These are phyloP conservation scores for Stachybotrys chlorohalonatus DNA, from an alignment of 2,329 filamentous ascomycete genomes.

Conservation along the genomic window DNA sequence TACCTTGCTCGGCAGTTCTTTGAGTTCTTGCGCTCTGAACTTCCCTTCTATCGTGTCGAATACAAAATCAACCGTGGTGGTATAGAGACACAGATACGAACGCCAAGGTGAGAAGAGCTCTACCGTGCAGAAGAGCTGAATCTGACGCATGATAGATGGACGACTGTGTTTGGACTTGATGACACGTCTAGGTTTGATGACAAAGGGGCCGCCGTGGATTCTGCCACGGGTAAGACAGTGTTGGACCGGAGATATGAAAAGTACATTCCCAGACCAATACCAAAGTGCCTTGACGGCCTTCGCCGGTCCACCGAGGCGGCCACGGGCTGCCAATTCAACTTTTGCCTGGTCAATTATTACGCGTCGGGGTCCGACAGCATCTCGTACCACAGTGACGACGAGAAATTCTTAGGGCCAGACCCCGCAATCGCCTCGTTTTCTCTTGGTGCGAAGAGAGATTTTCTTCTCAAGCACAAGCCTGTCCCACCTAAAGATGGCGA, in stretches of 20 bases:
- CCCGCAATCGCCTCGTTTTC: slow-evolving; percentile 70
- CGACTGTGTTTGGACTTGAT: slow-evolving; percentile 49
- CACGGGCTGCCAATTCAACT: slow-evolving; percentile 63
- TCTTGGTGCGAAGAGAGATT: slow-evolving; percentile 63
- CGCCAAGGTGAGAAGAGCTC: slow-evolving; percentile 29
- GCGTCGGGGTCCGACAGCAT: slow-evolving; percentile 70
- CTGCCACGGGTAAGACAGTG: slow-evolving; percentile 27
- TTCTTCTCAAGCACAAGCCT: slow-evolving; percentile 72
- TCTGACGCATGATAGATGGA: slow-evolving; percentile 23
- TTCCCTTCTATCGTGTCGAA: slow-evolving; percentile 69
- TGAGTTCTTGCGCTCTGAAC: slow-evolving; percentile 57
- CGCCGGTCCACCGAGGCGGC: slow-evolving; percentile 54
- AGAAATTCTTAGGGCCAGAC: slow-evolving; percentile 60
- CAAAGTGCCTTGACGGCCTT: slow-evolving; percentile 57
- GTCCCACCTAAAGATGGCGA: slow-evolving; percentile 19
- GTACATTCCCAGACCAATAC: slow-evolving; percentile 60
- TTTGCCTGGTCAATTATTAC: slow-evolving; percentile 78
- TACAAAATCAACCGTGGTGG: slow-evolving; percentile 63
- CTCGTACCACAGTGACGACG: slow-evolving; percentile 72
- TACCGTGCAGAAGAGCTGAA: not conserved
- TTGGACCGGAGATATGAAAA: slow-evolving; percentile 44
- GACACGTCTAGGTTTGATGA: slow-evolving; percentile 54
- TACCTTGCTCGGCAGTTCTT: slow-evolving; percentile 52
- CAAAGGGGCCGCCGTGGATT: slow-evolving; percentile 31
- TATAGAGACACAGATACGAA: slow-evolving; percentile 50